Percentiles rank a stretch among this genome's conserved stretches.
These are phyloP conservation scores for Diplodia seriata DNA, from an alignment of 2,329 filamentous ascomycete genomes.

Conservation along the genomic window DNA sequence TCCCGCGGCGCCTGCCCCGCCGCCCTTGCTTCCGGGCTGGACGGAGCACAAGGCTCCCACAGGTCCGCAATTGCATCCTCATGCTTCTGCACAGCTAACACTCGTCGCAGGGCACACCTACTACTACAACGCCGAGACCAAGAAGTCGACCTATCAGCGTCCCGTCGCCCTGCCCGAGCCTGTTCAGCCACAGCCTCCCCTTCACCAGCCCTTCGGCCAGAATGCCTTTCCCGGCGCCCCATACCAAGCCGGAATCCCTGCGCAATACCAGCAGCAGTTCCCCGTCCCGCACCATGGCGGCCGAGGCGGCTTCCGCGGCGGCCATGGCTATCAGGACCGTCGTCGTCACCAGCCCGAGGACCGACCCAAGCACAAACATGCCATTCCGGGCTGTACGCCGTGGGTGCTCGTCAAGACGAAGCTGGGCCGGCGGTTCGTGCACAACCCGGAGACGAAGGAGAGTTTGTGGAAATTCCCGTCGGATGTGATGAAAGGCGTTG, in stretches of 20 bases:
- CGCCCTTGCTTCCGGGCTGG: slow-evolving; percentile 80
- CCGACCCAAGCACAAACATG: slow-evolving; percentile 78
- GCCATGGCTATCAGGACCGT: slow-evolving; percentile 64
- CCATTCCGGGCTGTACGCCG: slow-evolving; percentile 80
- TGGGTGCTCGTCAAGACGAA: slow-evolving; percentile 96
- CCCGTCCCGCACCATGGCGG: slow-evolving; percentile 39
- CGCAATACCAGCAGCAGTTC: slow-evolving; percentile 49
- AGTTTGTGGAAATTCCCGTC: slow-evolving; percentile 96
- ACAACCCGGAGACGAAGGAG: slow-evolving; percentile 83
- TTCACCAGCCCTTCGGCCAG: slow-evolving; percentile 4
- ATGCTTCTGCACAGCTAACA: slow-evolving; percentile 38
- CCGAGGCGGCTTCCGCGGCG: slow-evolving; percentile 57
- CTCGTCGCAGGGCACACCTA: slow-evolving; percentile 71
- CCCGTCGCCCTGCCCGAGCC: slow-evolving; percentile 55
- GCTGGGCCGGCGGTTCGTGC: slow-evolving; percentile 85
- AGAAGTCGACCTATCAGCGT: slow-evolving; percentile 85
- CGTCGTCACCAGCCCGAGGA: slow-evolving; percentile 74
- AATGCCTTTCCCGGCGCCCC: slow-evolving; percentile 41
- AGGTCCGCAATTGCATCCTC: slow-evolving; percentile 50
- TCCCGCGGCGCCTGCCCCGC: slow-evolving; percentile 46
- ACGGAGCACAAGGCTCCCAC: slow-evolving; percentile 91
- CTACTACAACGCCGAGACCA: slow-evolving; percentile 83
- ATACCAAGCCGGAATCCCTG: slow-evolving; percentile 53
- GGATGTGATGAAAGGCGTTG: slow-evolving; percentile 77
- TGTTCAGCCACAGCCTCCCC: slow-evolving; percentile 25